A percentile compares a stretch with the other conserved stretches of the same genome.
Evolutionary conservation across 2,329 filamentous ascomycete species (phyloP).

Genomic region (Cryoendolithus antarcticus): DNA sequence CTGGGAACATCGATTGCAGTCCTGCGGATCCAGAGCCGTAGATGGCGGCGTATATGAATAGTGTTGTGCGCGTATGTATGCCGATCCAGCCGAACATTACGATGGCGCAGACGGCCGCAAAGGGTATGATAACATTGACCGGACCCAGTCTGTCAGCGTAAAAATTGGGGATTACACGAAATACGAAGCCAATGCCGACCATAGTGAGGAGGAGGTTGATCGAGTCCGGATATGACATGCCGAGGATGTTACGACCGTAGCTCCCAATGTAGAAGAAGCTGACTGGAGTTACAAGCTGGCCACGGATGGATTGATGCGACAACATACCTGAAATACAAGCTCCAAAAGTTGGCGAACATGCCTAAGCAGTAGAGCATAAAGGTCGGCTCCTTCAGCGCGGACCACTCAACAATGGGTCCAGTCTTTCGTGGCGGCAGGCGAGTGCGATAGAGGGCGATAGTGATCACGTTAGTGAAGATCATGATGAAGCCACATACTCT

Average conservation of each 20-base stretch:
- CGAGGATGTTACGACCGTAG: constrained; percentile 25
- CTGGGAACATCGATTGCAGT: constrained; percentile 35
- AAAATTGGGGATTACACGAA: constrained; percentile 41
- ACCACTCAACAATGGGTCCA: constrained; percentile 31
- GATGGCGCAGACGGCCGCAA: constrained; percentile 33
- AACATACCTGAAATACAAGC: constrained; percentile 7
- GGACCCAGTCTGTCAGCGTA: constrained; percentile 45
- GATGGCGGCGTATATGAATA: constrained; percentile 33
- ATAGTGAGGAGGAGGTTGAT: constrained; percentile 45
- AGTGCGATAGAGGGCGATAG: constrained; percentile 20
- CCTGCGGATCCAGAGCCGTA: constrained; percentile 34
- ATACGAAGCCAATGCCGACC: constrained; percentile 44
- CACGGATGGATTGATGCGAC: not conserved
- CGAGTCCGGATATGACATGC: constrained; percentile 37
- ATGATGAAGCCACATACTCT: constrained; percentile 40
- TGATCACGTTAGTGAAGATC: constrained; percentile 18
- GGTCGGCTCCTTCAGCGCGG: constrained; percentile 28
- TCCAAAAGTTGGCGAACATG: constrained; percentile 36
- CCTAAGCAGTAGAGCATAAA: constrained; percentile 31
- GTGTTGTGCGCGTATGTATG: constrained; percentile 27
- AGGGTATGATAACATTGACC: constrained; percentile 44
- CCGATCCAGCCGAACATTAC: constrained; percentile 46
- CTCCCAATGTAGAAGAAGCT: constrained; percentile 32
- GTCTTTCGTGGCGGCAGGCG: constrained; percentile 31
- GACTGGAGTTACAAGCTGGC: constrained; percentile 24